Base-by-base conservation (phyloP, 768 basidiomycete genomes). In the Agrocybe praecox region DNA sequence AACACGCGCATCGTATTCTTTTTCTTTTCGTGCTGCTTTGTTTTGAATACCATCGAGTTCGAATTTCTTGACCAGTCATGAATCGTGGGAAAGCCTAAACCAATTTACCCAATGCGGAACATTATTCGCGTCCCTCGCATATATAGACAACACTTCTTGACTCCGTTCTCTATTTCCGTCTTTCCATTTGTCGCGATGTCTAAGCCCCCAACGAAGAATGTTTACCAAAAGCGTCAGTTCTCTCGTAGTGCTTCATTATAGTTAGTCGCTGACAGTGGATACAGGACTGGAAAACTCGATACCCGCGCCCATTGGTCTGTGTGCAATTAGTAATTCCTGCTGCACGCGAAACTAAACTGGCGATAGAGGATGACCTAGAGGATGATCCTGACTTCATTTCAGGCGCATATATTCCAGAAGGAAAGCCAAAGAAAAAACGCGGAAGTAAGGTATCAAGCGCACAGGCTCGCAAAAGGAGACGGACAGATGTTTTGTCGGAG, bases 311-410 rank as follows among this genome's bases (percentile, higher is more conserved):
- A 12, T 50, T 4, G 49, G 49, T 50, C 18, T 18, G 45, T 46
- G 6, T 46, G 80, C 0, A 81, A 84, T 62, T 72, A 79, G 29
- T 29, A 29, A 29, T 29, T 29, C 5, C 9, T 29, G 5, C 26
- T 29, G 26, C 9, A 9, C 26, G 26, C 26, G 26, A 9, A 29
- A 9, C 26, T 29, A 9, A 29, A 29, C 4, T 29, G 26, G 5
- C 26, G 9, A 5, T 29, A 78, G 81, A 80, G 53, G 60, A 66
- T 0, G 80, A 82, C 61, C 79, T 79, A 0, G 36, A 40, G 14
- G 36, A 40, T n/a, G 83, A 85, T 62, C 73, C 80, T 22, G 80
- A 81, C 17, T 63, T 63, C 49, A 51, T 26, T 19, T 40, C 62
- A 8, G 62, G 62, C 1, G 56, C 65, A 7, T 76, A 75, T 56